These are phyloP conservation scores for Hypoxylon fuscum DNA, from an alignment of 495 filamentous ascomycete genomes.

Conservation along the genomic window DNA sequence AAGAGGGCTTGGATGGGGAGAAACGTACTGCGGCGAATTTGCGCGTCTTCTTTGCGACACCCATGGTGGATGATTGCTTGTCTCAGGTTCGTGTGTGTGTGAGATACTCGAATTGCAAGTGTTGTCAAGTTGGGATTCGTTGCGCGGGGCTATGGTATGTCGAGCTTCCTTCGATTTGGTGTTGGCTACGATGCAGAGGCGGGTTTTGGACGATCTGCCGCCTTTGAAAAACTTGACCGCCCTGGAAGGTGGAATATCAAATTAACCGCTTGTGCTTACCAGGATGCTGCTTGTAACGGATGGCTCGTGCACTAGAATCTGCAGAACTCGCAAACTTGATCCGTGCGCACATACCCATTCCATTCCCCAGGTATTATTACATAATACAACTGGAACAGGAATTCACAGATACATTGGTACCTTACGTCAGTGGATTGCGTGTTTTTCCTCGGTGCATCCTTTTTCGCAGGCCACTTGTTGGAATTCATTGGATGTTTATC, in stretches of 20 bases:
- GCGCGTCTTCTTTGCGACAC: conserved; percentile 69
- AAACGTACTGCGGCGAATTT: conserved; percentile 59
- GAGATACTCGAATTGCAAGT: not conserved
- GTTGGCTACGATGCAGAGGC: not conserved
- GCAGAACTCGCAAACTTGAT: no score
- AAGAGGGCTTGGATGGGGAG: not conserved
- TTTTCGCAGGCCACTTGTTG: not conserved
- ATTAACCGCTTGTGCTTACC: conserved; percentile 26
- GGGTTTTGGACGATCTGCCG: conserved; percentile 26
- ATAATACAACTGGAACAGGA: no score
- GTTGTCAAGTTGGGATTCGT: not conserved
- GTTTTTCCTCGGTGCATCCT: no score
- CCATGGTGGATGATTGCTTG: conserved; percentile 60
- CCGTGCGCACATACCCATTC: no score
- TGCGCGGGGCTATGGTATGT: not conserved
- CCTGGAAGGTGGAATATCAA: conserved; percentile 37
- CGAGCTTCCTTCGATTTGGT: not conserved
- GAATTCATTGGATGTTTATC: no score
- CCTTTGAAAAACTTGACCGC: conserved; percentile 38
- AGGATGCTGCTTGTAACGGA: not conserved
- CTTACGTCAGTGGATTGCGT: conserved; percentile 11
- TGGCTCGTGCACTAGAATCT: no score
- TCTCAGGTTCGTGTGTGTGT: not conserved
- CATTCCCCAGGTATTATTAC: no score
- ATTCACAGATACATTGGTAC: no score